Evolutionary conservation across 768 basidiomycete genomes (phyloP).

Genomic region (Tylopilus rubrobrunneus): DNA sequence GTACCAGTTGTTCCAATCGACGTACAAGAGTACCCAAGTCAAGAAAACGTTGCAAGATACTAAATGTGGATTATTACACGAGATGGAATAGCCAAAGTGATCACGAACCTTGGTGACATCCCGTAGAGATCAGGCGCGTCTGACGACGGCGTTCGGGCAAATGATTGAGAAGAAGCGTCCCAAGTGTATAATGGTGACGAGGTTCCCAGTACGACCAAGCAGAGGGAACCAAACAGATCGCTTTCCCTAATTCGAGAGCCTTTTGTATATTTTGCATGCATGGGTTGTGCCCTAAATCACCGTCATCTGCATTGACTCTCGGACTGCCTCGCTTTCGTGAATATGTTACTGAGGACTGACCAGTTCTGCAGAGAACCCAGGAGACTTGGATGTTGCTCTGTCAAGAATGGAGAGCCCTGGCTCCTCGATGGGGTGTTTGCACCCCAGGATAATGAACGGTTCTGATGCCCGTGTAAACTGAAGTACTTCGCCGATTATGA

Average conservation of each 20-base stretch:
- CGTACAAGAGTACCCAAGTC: slow-evolving; percentile 65
- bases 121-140: slow-evolving; percentile 39
- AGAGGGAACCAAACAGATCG: slow-evolving; percentile 52
- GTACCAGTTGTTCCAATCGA: slow-evolving; percentile 56
- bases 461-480: slow-evolving; percentile 34
- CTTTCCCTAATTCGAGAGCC: slow-evolving; percentile 43
- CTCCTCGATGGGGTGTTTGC: slow-evolving; percentile 34
- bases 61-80: slow-evolving; percentile 23
- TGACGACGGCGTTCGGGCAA: slow-evolving; percentile 43
- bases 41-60: slow-evolving; percentile 59
- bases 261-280: slow-evolving; percentile 36
- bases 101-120: slow-evolving; percentile 51
- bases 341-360: slow-evolving; percentile 36
- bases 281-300: slow-evolving; percentile 44
- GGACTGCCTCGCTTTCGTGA: neutral
- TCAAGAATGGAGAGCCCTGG: slow-evolving; percentile 54
- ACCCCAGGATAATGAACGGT: slow-evolving; percentile 62
- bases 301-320: neutral
- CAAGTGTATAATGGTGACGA: slow-evolving; percentile 67
- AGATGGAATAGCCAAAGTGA: slow-evolving; percentile 1
- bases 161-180: slow-evolving; percentile 53
- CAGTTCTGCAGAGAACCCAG: slow-evolving; percentile 57
- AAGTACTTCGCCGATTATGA: neutral
- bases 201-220: slow-evolving; percentile 56
- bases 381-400: slow-evolving; percentile 55